Conservation (phyloP, 192 early-diverging fungal species). For the Geranomyces variabilis region DNA sequence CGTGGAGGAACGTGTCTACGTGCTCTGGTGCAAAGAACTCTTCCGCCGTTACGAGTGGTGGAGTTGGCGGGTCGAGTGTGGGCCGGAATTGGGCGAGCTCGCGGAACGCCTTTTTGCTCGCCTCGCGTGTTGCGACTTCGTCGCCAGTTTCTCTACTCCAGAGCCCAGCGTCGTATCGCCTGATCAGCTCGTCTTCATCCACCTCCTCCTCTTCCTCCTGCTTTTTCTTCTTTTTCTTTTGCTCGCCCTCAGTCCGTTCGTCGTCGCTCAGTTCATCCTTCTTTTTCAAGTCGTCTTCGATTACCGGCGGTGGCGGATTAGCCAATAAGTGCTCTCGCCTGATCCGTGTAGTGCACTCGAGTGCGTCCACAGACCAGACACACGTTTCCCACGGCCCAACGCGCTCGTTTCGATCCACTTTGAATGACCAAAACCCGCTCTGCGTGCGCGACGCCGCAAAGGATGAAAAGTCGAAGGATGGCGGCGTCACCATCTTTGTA, state of each 20-base stretch:
- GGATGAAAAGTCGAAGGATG: conserved; percentile 43
- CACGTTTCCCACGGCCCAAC: conserved; percentile 44
- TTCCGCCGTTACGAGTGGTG: conserved; percentile 37
- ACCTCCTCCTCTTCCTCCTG: conserved; percentile 12
- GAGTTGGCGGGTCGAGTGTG: conserved; percentile 31
- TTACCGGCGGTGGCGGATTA: conserved; percentile 34
- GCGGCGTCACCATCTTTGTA: conserved; percentile 47
- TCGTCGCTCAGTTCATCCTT: not conserved
- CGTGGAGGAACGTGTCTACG: conserved; percentile 20
- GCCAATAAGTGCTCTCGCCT: conserved; percentile 50
- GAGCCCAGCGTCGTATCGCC: conserved; percentile 30
- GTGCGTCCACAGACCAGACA: conserved; percentile 52
- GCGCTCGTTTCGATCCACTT: conserved; percentile 47
- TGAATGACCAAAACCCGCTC: conserved; percentile 51
- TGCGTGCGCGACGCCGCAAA: conserved; percentile 43
- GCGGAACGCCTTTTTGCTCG: conserved; percentile 25
- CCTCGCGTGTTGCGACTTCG: conserved; percentile 6
- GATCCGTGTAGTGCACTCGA: conserved; percentile 29
- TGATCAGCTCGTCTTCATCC: conserved; percentile 36
- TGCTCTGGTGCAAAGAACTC: conserved; percentile 34
- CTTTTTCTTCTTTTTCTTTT: not conserved
- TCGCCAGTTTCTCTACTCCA: conserved; percentile 15
- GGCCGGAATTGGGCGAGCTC: conserved; percentile 36
- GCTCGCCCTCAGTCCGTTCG: not conserved
- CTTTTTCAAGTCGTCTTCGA: not conserved